phyloP scores from a whole-genome alignment of 495 filamentous ascomycete species.

The Aspergillus cristatus region DNA sequence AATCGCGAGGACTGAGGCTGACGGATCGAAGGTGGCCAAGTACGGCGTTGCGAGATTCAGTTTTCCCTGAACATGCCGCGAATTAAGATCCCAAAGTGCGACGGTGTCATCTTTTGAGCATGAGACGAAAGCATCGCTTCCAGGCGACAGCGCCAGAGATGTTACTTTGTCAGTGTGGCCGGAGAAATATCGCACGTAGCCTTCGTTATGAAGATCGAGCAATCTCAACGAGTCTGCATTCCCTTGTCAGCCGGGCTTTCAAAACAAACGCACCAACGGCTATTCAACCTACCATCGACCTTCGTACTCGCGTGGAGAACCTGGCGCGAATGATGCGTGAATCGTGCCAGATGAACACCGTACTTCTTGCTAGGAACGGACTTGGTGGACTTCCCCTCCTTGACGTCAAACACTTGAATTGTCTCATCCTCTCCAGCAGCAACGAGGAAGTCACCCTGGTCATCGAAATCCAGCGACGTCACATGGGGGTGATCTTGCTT shows the following conservation, averaged over 20 bases:
- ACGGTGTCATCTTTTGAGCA: slow-evolving; percentile 83
- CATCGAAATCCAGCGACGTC: slow-evolving; percentile 90
- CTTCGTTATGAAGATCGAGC: slow-evolving; percentile 88
- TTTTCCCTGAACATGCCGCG: slow-evolving; percentile 63
- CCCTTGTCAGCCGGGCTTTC: slow-evolving; percentile 1
- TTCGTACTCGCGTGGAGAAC: slow-evolving; percentile 96
- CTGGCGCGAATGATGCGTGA: slow-evolving; percentile 78
- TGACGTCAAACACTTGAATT: slow-evolving; percentile 88
- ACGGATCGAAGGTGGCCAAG: slow-evolving; percentile 79
- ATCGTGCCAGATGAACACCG: slow-evolving; percentile 84
- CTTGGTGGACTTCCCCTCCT: slow-evolving; percentile 79
- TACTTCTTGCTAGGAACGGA: slow-evolving; percentile 85
- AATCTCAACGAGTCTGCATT: slow-evolving; percentile 77
- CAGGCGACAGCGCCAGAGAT: slow-evolving; percentile 52
- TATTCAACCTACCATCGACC: slow-evolving; percentile 48
- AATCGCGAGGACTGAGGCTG: slow-evolving; percentile 82
- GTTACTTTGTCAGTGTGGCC: slow-evolving; percentile 82
- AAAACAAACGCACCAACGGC: not conserved
- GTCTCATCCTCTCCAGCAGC: slow-evolving; percentile 85
- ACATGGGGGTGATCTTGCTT: slow-evolving; percentile 34
- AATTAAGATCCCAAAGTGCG: slow-evolving; percentile 72
- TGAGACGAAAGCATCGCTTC: slow-evolving; percentile 82
- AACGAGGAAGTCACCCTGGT: slow-evolving; percentile 81
- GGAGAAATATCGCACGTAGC: slow-evolving; percentile 88
- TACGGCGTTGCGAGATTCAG: slow-evolving; percentile 68